Evolutionary conservation across 371 early-diverging fungal species (phyloP).

Genomic region (Pancytospora epiphaga): DNA sequence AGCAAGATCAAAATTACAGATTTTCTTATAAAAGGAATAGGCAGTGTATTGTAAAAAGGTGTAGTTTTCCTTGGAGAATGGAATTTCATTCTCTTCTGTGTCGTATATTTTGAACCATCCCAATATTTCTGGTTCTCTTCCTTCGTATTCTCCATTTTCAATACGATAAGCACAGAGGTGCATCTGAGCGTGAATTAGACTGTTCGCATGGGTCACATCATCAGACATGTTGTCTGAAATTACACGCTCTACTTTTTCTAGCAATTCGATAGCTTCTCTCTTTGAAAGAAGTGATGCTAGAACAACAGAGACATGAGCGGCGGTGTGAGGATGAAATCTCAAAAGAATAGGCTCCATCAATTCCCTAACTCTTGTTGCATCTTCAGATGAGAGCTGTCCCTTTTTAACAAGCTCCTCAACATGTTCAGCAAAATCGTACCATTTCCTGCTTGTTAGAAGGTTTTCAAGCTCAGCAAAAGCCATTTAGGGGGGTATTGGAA

Average conservation of each 20-base stretch:
- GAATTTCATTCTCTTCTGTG: background rate
- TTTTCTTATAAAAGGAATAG: background rate
- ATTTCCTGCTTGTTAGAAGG: background rate
- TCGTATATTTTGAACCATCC: background rate
- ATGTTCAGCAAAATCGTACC: background rate
- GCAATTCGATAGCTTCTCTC: background rate
- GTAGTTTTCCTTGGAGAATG: background rate
- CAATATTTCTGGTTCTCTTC: background rate
- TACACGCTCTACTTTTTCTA: background rate
- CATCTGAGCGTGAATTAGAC: background rate
- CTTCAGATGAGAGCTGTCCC: background rate
- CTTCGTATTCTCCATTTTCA: background rate
- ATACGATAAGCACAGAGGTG: background rate
- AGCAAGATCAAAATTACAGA: background rate
- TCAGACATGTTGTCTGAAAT: background rate
- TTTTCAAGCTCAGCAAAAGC: too few relatives aligned
- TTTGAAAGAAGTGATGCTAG: background rate
- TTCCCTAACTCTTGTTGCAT: background rate
- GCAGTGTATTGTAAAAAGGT: background rate
- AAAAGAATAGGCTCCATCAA: background rate
- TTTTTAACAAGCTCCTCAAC: background rate
- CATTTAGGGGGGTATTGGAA: too few relatives aligned
- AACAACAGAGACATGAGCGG: background rate
- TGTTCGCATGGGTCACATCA: background rate
- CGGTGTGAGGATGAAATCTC: background rate